Evolutionary conservation across 2,329 filamentous ascomycete species (phyloP), one percentile per base, ranked within the genome.

Genomic region (Pyricularia sp.): DNA sequence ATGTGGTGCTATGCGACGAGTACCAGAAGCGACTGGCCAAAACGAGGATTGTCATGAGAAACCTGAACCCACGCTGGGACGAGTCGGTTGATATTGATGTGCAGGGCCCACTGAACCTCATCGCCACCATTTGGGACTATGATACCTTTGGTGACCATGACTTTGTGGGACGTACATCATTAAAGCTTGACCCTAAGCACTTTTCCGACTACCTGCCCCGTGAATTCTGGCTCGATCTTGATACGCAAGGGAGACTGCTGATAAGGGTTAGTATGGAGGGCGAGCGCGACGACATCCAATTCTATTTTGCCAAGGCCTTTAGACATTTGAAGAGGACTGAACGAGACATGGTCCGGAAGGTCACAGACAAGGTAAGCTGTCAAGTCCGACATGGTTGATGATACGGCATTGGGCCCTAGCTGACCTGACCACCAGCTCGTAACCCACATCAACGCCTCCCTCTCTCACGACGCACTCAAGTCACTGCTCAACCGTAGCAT

Each of bases 251-350:
- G 9, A 87, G 94, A 67, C 80, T 99, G 36, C 81, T 99, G 69
- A 86, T 99, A 68, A 88, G 94, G 71, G 93, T 99, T 68, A 97
- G 93, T 77, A 99, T 99, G 95, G 95, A 99, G 80, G 95, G 95
- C 67, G 95, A 99, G 80, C 88, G 95, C 71, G 95, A 99, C 77
- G 95, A 99, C 77, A 99, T 99, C 70, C 92, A 97, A 75, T 99
- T 99, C 79, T 94, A 97, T 76, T 98, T 98, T 79, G 95, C 94
- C 74, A 98, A 97, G 80, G 92, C 95, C 30, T 99, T 99, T 82
- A 88, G 95, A 65, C 93, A 94, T 70, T 84, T 99, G 73, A 98
- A 98, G 83, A 88, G 95, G 73, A 97, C 94, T 0, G 94, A 99
- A 81, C 88, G 94, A 75, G 95, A 99, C 78, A 99, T 99, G 95